phyloP scores from a whole-genome alignment of 257 asterid species.

The Solanum gandarillasii region DNA sequence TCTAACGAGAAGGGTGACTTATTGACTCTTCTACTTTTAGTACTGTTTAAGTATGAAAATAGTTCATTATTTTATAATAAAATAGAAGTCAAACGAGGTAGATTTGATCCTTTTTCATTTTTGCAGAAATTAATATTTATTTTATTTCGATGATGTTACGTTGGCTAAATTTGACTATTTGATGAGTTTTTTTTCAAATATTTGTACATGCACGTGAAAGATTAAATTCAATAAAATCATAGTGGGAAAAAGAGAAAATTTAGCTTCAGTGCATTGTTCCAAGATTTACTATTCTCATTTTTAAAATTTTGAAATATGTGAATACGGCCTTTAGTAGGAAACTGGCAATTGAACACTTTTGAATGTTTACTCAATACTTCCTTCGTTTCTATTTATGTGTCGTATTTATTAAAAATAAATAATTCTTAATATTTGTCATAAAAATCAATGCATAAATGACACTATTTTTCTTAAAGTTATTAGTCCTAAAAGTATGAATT shows the following conservation, averaged over 20 bases:
- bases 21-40: not conserved
- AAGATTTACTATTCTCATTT: not conserved
- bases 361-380: not conserved
- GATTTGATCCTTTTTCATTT: not conserved
- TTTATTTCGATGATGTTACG: not conserved
- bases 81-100: constrained; percentile 14
- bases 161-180: not conserved
- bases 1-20: too few relatives aligned
- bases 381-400: too few relatives aligned
- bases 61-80: not conserved
- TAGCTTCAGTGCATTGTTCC: constrained; percentile 19
- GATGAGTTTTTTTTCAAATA: not conserved
- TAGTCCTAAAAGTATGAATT: too few relatives aligned
- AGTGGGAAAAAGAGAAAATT: constrained; percentile 21
- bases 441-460: too few relatives aligned
- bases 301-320: not conserved
- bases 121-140: not conserved
- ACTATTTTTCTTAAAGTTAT: too few relatives aligned
- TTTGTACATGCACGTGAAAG: constrained; percentile 30
- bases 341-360: constrained; percentile 22
- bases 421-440: too few relatives aligned
- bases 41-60: not conserved
- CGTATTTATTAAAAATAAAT: too few relatives aligned
- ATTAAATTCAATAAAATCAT: constrained; percentile 7
- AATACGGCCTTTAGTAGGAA: not conserved